Percentiles rank a stretch among this genome's conserved stretches.
Conservation (phyloP, 2,329 filamentous ascomycete species). For the Trichophyton verrucosum region DNA sequence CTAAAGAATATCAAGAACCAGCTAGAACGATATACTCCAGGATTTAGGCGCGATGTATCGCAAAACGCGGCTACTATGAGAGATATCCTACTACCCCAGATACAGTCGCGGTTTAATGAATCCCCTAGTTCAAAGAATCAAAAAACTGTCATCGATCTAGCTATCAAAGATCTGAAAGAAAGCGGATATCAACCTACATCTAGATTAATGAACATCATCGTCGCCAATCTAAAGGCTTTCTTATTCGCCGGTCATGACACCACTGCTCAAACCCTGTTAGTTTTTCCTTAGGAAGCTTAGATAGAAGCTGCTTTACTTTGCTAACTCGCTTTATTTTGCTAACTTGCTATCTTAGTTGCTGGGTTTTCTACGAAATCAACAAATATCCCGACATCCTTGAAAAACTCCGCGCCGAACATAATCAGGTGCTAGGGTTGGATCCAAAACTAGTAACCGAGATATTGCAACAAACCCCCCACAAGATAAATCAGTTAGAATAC, state of each 20-base stretch:
- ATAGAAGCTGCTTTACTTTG: no score
- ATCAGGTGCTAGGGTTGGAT: conserved; percentile 39
- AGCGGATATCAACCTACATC: not conserved
- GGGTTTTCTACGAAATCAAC: not conserved
- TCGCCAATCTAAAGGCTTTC: conserved; percentile 21
- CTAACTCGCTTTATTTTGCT: not conserved
- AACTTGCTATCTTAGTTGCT: not conserved
- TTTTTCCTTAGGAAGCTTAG: not conserved
- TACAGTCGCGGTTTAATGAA: not conserved
- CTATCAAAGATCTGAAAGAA: conserved; percentile 7
- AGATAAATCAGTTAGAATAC: conserved; percentile 40
- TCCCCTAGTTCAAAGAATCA: not conserved
- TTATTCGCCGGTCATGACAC: conserved; percentile 28
- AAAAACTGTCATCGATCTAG: conserved; percentile 1
- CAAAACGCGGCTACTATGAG: not conserved
- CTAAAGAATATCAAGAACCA: conserved; percentile 4
- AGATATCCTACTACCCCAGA: not conserved
- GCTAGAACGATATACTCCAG: not conserved
- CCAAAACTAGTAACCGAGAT: conserved; percentile 22
- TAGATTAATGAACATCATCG: not conserved
- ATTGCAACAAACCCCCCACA: conserved; percentile 27
- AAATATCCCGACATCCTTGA: conserved; percentile 21
- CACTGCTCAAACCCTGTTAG: conserved; percentile 21
- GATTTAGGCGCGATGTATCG: not conserved
- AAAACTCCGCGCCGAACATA: conserved; percentile 39